A percentile compares a stretch with the other conserved stretches of the same genome.
These are phyloP conservation scores for Pleurotus tuber-regium DNA, from an alignment of 768 basidiomycete genomes.

Conservation along the genomic window DNA sequence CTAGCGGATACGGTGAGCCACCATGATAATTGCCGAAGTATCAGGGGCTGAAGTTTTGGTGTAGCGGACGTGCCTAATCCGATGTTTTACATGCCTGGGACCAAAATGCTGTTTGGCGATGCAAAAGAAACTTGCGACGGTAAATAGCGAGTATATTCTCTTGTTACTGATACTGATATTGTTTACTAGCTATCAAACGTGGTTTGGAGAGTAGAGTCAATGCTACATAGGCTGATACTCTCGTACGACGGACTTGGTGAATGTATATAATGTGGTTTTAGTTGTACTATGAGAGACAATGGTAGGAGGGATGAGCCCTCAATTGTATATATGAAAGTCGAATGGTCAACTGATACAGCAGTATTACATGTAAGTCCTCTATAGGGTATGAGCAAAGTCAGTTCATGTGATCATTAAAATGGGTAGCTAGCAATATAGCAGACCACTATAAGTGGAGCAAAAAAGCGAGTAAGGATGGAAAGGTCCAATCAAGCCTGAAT, in stretches of 20 bases:
- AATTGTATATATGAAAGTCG: too few species aligned
- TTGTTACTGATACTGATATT: constrained; percentile 9
- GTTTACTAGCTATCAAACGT: constrained; percentile 51
- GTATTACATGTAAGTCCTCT: neutral
- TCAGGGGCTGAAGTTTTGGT: constrained; percentile 1
- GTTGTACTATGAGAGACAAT: neutral
- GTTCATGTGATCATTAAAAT: neutral
- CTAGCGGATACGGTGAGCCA: constrained; percentile 76
- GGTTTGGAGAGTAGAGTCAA: constrained; percentile 39
- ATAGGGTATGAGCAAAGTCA: neutral
- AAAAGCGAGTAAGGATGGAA: neutral
- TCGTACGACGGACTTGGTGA: neutral
- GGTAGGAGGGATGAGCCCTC: too few species aligned
- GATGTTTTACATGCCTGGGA: constrained; percentile 90
- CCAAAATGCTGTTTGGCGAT: constrained; percentile 91
- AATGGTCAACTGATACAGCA: too few species aligned
- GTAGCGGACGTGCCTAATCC: constrained; percentile 89
- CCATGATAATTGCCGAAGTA: neutral
- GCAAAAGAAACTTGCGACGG: constrained; percentile 91
- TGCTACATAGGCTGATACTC: neutral
- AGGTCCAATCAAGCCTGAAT: neutral
- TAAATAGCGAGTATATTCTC: constrained; percentile 22
- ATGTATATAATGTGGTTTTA: neutral
- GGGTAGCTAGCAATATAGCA: neutral
- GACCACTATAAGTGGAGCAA: neutral